Percentiles rank a stretch among this genome's conserved stretches.
Evolutionary conservation across 2,329 filamentous ascomycete genomes (phyloP).

Genomic region (Cadophora sp.): DNA sequence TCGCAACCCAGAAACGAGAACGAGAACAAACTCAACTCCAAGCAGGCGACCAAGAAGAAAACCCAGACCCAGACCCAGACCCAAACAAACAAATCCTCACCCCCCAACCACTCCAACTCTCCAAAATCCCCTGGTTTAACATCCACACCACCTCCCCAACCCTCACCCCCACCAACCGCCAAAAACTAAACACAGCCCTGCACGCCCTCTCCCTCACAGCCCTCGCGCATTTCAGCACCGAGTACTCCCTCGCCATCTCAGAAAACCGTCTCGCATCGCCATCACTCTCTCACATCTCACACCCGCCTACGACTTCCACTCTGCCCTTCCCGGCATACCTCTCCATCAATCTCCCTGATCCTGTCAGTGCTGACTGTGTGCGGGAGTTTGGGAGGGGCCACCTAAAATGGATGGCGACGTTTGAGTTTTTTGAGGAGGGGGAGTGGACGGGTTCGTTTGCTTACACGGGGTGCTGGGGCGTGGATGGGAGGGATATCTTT

Average conservation of each 20-base stretch:
- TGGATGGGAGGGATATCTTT: not conserved
- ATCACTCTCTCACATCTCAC: not conserved
- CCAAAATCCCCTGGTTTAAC: conserved; percentile 3
- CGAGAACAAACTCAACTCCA: not conserved
- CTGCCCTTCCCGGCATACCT: not conserved
- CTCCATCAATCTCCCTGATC: not conserved
- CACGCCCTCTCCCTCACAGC: not conserved
- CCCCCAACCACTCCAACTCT: not conserved
- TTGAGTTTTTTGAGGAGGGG: not conserved
- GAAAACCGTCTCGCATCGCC: not conserved
- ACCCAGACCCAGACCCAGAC: not conserved
- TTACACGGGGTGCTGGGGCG: not conserved
- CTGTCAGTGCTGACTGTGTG: not conserved
- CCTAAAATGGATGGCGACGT: not conserved
- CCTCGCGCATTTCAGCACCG: not conserved
- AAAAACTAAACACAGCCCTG: not conserved
- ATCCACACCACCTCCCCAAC: not conserved
- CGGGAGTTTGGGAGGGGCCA: not conserved
- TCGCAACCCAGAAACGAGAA: not conserved
- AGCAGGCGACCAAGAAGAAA: not conserved
- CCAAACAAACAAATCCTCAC: no score
- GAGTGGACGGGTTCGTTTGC: conserved; percentile 3
- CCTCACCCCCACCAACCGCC: not conserved
- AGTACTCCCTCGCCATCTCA: not conserved
- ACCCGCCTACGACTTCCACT: not conserved